Conservation (phyloP, 106 monocot genomes). For the Triglochin maritima region DNA sequence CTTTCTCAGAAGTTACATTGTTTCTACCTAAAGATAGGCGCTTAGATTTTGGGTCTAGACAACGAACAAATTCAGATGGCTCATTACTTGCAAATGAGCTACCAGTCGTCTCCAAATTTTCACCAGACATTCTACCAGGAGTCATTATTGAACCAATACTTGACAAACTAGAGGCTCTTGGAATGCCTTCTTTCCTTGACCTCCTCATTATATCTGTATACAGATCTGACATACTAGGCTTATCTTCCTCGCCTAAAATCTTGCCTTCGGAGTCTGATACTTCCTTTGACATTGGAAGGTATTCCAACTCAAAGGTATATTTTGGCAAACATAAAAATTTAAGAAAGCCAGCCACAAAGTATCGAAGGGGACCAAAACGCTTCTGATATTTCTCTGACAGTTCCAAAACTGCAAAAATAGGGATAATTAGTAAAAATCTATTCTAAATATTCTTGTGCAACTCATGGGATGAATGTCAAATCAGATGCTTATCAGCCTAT, state of each 20-base stretch:
- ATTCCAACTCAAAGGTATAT: conserved; percentile 86
- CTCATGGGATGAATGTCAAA: too few species aligned
- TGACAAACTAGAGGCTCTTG: conserved; percentile 84
- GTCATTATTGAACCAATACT: conserved; percentile 88
- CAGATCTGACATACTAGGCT: conserved; percentile 43
- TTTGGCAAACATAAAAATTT: conserved; percentile 94
- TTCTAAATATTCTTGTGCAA: too few species aligned
- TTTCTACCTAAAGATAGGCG: conserved; percentile 57
- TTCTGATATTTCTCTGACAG: conserved; percentile 98
- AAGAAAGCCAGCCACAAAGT: conserved; percentile 90
- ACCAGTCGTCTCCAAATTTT: conserved; percentile 37
- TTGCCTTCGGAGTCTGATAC: conserved; percentile 18
- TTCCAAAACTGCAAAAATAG: conserved; percentile 68
- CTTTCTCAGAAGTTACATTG: conserved; percentile 56
- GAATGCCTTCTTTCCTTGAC: conserved; percentile 58
- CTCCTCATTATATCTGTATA: conserved; percentile 67
- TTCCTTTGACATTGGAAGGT: conserved; percentile 54
- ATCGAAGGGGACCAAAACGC: conserved; percentile 92
- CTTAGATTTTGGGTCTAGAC: conserved; percentile 78
- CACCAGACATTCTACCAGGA: conserved; percentile 58
- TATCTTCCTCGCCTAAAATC: conserved; percentile 25
- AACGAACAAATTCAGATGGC: conserved; percentile 87
- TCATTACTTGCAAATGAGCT: conserved; percentile 60
- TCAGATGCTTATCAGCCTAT: too few species aligned
- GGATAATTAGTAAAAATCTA: not conserved